Evolutionary conservation across 208 protist species (phyloP), one percentile per base, ranked within the genome.

Genomic region (Leishmania lainsoni): DNA sequence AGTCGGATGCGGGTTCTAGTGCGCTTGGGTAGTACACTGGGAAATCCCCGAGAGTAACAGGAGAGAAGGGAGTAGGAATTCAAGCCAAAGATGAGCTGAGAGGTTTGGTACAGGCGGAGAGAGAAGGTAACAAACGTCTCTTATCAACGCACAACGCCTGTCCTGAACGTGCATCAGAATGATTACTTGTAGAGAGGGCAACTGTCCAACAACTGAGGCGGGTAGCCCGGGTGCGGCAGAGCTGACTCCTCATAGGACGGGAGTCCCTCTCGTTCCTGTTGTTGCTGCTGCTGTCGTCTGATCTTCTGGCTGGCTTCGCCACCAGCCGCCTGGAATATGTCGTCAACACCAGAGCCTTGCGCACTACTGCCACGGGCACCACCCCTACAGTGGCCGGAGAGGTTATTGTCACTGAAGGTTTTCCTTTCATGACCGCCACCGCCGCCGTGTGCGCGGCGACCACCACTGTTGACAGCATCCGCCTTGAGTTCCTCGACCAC

Each of bases 401-500:
- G 22, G 59, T 51, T 73, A 75, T 79, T 32, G 48, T 65, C 39
- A 32, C 61, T 80, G 17, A 49, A 69, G 0, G 72, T 76, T n/a
- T 54, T 72, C 63, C 61, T 85, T n/a, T 78, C 82, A n/a, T 81
- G 49, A 20, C 73, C 42, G 51, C 61, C 42, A 22, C 56, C 74
- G 65, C 51, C 83, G 45, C 65, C 48, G 72, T 75, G 35, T 2
- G 79, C 73, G 63, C 85, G 84, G 9, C 79, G 76, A 20, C 51
- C 10, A 5, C 78, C 73, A 22, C 52, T 51, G 54, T 75, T 78
- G 29, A 69, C 29, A 3, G 85, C 80, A 5, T 92, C 91, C 32
- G 83, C 76, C 81, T 94, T 93, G 17, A 94, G 79, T 79, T 97
- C 92, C 85, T 97, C 92, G 5, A 97, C 89, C 32, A 97, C 92